Evolutionary conservation across 257 asterid species (phyloP).

Genomic region (Solanum chilense): DNA sequence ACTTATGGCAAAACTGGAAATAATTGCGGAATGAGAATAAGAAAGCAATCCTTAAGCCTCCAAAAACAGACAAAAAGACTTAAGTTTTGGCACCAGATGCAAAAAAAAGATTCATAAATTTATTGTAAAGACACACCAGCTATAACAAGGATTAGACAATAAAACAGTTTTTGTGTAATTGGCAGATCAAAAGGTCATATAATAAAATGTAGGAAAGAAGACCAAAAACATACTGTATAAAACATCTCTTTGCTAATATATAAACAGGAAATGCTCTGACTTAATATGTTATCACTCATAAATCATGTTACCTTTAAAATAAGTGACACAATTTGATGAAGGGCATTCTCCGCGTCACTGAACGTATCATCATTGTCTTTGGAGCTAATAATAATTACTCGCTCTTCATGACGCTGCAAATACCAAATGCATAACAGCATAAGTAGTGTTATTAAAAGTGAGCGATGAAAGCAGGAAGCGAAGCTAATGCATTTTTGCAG

Average conservation of each 20-base stretch:
- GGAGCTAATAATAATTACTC: constrained; percentile 90
- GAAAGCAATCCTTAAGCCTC: not conserved
- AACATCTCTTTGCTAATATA: not conserved
- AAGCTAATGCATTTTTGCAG: too few species aligned
- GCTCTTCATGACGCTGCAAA: constrained; percentile 81
- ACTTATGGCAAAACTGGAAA: not conserved
- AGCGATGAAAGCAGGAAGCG: too few species aligned
- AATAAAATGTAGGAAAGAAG: not conserved
- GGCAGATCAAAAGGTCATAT: not conserved
- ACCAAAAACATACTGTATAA: not conserved
- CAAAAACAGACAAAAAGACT: not conserved
- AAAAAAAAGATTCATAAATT: not conserved
- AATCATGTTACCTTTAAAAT: constrained; percentile 55
- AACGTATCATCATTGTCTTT: constrained; percentile 49
- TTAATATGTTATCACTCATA: not conserved
- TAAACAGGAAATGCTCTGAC: not conserved
- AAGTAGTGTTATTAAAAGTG: too few species aligned
- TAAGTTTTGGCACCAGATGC: not conserved
- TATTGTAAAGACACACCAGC: not conserved
- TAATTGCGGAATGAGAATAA: not conserved
- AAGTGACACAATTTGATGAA: constrained; percentile 78
- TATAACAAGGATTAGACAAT: not conserved
- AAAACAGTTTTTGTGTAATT: not conserved
- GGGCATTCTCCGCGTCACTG: constrained; percentile 95
- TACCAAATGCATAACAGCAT: not conserved